Percentiles rank a stretch among this genome's conserved stretches.
These are phyloP conservation scores for Ogataea methanolica DNA, from an alignment of 805 yeast species.

Conservation along the genomic window DNA sequence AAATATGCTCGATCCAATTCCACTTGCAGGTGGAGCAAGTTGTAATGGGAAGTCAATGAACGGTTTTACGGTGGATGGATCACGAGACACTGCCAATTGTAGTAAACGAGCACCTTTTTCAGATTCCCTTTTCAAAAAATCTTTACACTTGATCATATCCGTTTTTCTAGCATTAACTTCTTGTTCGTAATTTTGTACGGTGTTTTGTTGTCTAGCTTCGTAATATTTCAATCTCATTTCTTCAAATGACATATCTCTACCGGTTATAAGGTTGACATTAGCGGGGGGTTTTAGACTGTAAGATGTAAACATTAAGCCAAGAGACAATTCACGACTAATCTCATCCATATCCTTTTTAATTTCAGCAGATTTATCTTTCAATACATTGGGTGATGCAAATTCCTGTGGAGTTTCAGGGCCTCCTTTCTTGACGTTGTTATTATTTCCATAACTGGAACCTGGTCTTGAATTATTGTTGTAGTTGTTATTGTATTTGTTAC, in stretches of 20 bases:
- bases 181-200: constrained; percentile 34
- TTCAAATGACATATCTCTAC: constrained; percentile 51
- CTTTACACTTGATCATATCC: constrained; percentile 43
- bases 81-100: constrained; percentile 40
- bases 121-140: constrained; percentile 35
- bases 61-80: constrained; percentile 21
- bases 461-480: not conserved
- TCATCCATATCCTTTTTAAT: constrained; percentile 25
- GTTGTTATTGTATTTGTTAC: constrained; percentile 19
- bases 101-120: constrained; percentile 52
- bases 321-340: constrained; percentile 2
- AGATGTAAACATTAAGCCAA: constrained; percentile 35
- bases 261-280: constrained; percentile 41
- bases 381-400: not conserved
- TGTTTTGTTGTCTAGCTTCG: constrained; percentile 36
- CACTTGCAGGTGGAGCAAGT: not conserved
- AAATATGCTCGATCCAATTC: no score
- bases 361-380: constrained; percentile 3
- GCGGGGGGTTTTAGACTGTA: constrained; percentile 49
- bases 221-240: constrained; percentile 45
- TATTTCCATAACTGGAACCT: not conserved
- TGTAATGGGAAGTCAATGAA: constrained; percentile 33
- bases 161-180: constrained; percentile 37
- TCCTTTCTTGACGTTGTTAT: constrained; percentile 1
- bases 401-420: constrained; percentile 2